Evolutionary conservation across 192 early-diverging fungal species (phyloP).

Genomic region (Pilaira anomala): DNA sequence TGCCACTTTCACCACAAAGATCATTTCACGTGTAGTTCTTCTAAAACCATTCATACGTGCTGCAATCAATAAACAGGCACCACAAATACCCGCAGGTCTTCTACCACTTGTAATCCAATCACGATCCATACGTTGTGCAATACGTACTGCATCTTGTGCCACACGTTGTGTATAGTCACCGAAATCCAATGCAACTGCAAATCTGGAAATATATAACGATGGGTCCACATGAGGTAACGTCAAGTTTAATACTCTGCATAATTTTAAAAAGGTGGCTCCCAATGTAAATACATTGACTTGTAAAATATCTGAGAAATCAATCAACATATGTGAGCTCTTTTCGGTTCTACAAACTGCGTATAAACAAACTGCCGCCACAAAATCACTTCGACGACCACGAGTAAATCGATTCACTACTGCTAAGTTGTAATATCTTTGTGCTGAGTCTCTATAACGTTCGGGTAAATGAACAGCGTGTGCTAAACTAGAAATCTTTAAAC

Average conservation of each 20-base stretch:
- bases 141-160: conserved; percentile 70
- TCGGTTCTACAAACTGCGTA: conserved; percentile 89
- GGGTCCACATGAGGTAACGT: conserved; percentile 81
- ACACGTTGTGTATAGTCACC: conserved; percentile 81
- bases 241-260: conserved; percentile 64
- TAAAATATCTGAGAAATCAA: conserved; percentile 91
- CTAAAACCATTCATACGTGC: conserved; percentile 89
- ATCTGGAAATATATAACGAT: conserved; percentile 87
- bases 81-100: conserved; percentile 92
- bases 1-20: conserved; percentile 85
- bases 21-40: conserved; percentile 80
- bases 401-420: conserved; percentile 81
- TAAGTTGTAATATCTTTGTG: conserved; percentile 82
- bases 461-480: conserved; percentile 70
- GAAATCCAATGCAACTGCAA: conserved; percentile 87
- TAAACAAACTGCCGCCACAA: conserved; percentile 85
- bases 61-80: conserved; percentile 84
- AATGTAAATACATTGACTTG: conserved; percentile 85
- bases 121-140: conserved; percentile 88
- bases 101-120: conserved; percentile 93
- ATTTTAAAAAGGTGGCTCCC: conserved; percentile 77
- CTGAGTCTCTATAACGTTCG: conserved; percentile 73
- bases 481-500: conserved; percentile 69
- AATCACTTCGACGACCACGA: conserved; percentile 69
- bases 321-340: conserved; percentile 86